Evolutionary conservation across 208 protist species (phyloP).

Genomic region (Herpetomonas muscarum): DNA sequence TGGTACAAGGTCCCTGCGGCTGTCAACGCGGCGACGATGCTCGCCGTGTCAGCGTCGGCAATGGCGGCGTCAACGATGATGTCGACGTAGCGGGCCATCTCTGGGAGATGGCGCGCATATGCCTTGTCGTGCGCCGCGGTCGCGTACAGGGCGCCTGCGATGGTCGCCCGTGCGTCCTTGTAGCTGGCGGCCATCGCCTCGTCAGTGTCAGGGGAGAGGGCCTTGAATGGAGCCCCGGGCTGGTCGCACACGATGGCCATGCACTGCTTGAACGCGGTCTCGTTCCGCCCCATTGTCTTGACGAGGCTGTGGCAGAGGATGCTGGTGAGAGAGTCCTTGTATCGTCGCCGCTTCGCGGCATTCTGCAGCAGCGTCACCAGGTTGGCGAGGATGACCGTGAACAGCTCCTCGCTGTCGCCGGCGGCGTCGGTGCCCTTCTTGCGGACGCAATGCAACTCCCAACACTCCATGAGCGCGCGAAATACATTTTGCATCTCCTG

Average conservation of each 20-base stretch:
- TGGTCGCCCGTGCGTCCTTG: constrained; percentile 26
- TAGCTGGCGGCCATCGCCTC: constrained; percentile 23
- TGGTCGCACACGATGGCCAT: constrained; percentile 33
- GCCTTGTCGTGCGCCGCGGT: background rate
- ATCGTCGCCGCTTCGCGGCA: constrained; percentile 34
- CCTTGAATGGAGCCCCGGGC: constrained; percentile 22
- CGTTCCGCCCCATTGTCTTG: constrained; percentile 37
- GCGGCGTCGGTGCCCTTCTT: constrained; percentile 24
- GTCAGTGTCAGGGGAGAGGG: constrained; percentile 17
- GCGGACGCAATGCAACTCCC: constrained; percentile 84
- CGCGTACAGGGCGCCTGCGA: constrained; percentile 36
- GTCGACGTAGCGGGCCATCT: constrained; percentile 11
- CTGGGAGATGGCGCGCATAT: constrained; percentile 6
- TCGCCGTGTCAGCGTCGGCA: background rate
- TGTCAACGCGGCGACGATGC: background rate
- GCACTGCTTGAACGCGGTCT: constrained; percentile 42
- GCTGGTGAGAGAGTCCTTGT: constrained; percentile 16
- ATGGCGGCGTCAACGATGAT: constrained; percentile 5
- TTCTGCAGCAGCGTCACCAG: constrained; percentile 25
- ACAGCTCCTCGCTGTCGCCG: constrained; percentile 61
- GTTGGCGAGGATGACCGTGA: constrained; percentile 58
- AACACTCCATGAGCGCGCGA: constrained; percentile 56
- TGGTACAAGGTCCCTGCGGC: background rate
- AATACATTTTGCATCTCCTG: constrained; percentile 64
- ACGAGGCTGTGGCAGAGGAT: constrained; percentile 38